phyloP scores from a whole-genome alignment of 345 rosid species.

The Barbarea vulgaris region DNA sequence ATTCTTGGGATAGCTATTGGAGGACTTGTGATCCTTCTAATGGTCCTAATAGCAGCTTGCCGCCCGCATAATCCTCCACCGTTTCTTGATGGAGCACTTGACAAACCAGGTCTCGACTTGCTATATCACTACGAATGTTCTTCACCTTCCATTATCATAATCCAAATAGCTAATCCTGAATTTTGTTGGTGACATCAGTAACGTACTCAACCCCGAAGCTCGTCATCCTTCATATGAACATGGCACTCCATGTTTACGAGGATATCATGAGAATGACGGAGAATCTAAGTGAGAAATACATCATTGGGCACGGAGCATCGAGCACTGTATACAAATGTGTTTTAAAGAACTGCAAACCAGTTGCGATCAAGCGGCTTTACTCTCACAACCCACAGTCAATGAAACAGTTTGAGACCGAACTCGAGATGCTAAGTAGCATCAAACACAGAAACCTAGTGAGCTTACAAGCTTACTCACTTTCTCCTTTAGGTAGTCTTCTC shows the following conservation, averaged over 20 bases:
- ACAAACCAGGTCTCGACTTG: slow-evolving; percentile 71
- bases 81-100: slow-evolving; percentile 71
- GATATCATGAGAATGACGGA: slow-evolving; percentile 99
- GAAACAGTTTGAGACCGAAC: slow-evolving; percentile 94
- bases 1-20: slow-evolving; percentile 94
- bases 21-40: slow-evolving; percentile 78
- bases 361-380: slow-evolving; percentile 92
- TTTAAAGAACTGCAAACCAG: slow-evolving; percentile 90
- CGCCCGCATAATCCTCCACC: slow-evolving; percentile 69
- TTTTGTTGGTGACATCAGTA: slow-evolving; percentile 46
- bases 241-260: slow-evolving; percentile 97
- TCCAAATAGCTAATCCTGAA: slow-evolving; percentile 18
- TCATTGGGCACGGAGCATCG: slow-evolving; percentile 89
- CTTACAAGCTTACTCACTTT: slow-evolving; percentile 86
- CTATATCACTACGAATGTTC: not conserved
- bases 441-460: slow-evolving; percentile 93
- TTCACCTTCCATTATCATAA: not conserved
- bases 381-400: slow-evolving; percentile 74
- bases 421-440: slow-evolving; percentile 85
- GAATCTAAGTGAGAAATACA: slow-evolving; percentile 86
- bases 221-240: slow-evolving; percentile 92
- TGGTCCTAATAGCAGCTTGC: slow-evolving; percentile 81
- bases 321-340: slow-evolving; percentile 94
- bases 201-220: slow-evolving; percentile 75
- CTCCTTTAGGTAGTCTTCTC: slow-evolving; percentile 80